A percentile compares a stretch with the other conserved stretches of the same genome.
phyloP scores from a whole-genome alignment of 2,329 filamentous ascomycete genomes.

The Claviceps spartinae region DNA sequence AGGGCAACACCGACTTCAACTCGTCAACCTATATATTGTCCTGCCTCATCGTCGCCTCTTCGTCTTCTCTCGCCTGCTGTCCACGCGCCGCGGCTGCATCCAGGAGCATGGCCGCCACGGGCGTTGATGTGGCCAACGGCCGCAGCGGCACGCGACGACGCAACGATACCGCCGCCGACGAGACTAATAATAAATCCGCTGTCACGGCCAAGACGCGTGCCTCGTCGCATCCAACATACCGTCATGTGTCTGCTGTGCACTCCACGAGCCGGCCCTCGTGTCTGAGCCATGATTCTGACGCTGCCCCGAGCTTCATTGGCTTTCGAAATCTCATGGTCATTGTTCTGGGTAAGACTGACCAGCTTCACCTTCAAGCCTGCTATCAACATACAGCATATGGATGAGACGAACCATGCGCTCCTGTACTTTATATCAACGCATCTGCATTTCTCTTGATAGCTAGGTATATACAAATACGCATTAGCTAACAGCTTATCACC shows the following conservation, averaged over 20 bases:
- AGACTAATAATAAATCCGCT: constrained; percentile 9
- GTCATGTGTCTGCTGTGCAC: constrained; percentile 84
- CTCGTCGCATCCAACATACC: constrained; percentile 51
- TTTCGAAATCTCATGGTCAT: constrained; percentile 96
- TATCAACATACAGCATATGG: too few relatives aligned
- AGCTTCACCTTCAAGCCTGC: too few relatives aligned
- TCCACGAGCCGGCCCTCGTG: constrained; percentile 58
- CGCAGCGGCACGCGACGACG: constrained; percentile 13
- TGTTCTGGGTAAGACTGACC: constrained; percentile 53
- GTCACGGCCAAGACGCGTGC: constrained; percentile 12
- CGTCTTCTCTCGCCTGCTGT: not conserved
- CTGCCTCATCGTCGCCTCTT: not conserved
- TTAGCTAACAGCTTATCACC: not conserved
- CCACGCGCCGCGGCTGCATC: not conserved
- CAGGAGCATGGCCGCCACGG: constrained; percentile 29
- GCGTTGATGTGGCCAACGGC: constrained; percentile 18
- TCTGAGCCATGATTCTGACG: constrained; percentile 68
- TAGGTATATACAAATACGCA: too few relatives aligned
- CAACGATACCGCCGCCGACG: constrained; percentile 7
- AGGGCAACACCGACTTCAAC: not conserved
- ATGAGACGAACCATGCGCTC: too few relatives aligned
- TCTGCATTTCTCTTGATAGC: too few relatives aligned
- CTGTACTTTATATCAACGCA: too few relatives aligned
- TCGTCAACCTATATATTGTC: not conserved
- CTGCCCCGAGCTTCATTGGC: constrained; percentile 72